phyloP scores from a whole-genome alignment of 2,329 filamentous ascomycete species.

The Macroventuria anomochaeta region DNA sequence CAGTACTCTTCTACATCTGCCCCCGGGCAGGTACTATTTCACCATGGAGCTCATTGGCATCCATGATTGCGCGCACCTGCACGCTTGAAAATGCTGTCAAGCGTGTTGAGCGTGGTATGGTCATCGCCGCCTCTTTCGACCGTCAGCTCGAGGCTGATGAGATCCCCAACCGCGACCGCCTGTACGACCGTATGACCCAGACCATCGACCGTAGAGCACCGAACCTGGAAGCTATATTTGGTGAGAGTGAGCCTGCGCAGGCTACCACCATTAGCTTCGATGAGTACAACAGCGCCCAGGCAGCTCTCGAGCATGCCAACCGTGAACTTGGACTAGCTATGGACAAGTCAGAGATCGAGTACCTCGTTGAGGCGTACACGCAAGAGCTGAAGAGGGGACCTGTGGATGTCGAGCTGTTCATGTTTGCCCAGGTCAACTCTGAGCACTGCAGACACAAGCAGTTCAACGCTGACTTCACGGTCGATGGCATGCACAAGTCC shows the following conservation, averaged over 20 bases:
- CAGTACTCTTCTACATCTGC: constrained; percentile 72
- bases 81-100: constrained; percentile 74
- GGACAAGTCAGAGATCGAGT: constrained; percentile 88
- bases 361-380: constrained; percentile 84
- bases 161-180: constrained; percentile 69
- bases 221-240: constrained; percentile 78
- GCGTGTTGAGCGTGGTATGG: constrained; percentile 86
- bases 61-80: constrained; percentile 91
- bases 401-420: constrained; percentile 94
- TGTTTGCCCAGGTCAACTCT: constrained; percentile 99
- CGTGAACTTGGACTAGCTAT: constrained; percentile 82
- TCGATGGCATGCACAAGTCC: constrained; percentile 81
- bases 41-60: constrained; percentile 97
- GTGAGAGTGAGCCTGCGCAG: constrained; percentile 67
- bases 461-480: constrained; percentile 96
- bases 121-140: constrained; percentile 71
- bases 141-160: constrained; percentile 57
- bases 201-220: constrained; percentile 71
- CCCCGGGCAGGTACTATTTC: constrained; percentile 84
- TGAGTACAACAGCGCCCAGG: constrained; percentile 68
- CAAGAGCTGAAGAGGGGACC: constrained; percentile 69
- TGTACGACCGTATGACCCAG: constrained; percentile 97
- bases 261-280: constrained; percentile 77
- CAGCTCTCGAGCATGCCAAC: constrained; percentile 83
- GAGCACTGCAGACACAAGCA: constrained; percentile 91